Conservation (phyloP, 179 eudicot genomes). For the Silene noctiflora region DNA sequence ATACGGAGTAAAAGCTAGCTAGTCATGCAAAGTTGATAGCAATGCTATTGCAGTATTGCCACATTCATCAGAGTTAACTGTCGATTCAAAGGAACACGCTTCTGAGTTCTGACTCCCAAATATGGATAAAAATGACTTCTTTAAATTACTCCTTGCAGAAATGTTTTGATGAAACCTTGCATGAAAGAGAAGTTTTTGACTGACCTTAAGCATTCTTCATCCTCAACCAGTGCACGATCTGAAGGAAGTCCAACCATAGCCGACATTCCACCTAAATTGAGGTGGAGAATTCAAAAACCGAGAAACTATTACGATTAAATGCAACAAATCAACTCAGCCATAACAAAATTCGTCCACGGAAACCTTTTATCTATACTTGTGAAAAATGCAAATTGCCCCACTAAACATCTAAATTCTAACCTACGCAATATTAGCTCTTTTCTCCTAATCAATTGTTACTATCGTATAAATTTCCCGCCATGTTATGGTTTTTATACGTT, state of each 20-base stretch:
- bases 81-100: too few relatives aligned
- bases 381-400: neutral
- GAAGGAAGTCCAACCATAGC: constrained; percentile 94
- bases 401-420: neutral
- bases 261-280: constrained; percentile 59
- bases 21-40: neutral
- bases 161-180: neutral
- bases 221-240: constrained; percentile 81
- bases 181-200: neutral
- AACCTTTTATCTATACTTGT: constrained; percentile 10
- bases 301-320: neutral
- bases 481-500: neutral
- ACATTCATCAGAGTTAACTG: too few relatives aligned
- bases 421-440: neutral
- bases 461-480: neutral
- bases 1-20: neutral
- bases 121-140: neutral
- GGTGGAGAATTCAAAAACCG: constrained; percentile 4
- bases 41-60: neutral
- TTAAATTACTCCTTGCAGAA: constrained; percentile 2
- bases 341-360: neutral
- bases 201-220: constrained; percentile 86
- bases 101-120: too few relatives aligned
- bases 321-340: neutral
- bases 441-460: neutral